These are phyloP conservation scores for Shiraia sp. DNA, from an alignment of 2,329 filamentous ascomycete species.

Conservation along the genomic window DNA sequence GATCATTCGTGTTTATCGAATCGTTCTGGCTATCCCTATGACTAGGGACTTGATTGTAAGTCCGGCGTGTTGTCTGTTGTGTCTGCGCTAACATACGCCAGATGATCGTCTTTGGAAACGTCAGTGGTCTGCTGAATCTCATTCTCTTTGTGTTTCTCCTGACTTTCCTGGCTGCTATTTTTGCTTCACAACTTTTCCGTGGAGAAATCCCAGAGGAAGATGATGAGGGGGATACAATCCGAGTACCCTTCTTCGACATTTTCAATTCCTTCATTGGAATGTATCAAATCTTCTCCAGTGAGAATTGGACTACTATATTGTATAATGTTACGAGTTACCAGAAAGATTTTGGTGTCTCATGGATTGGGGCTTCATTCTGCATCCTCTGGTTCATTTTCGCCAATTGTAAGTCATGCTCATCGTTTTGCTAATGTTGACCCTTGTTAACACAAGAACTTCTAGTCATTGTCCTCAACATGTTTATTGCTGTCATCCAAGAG, in stretches of 20 bases:
- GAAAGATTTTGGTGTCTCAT: conserved; percentile 69
- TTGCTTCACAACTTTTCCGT: conserved; percentile 90
- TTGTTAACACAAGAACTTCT: conserved; percentile 12
- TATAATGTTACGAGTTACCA: conserved; percentile 79
- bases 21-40: conserved; percentile 86
- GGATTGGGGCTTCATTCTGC: conserved; percentile 90
- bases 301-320: conserved; percentile 90
- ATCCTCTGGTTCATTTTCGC: conserved; percentile 95
- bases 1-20: conserved; percentile 86
- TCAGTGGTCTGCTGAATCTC: conserved; percentile 87
- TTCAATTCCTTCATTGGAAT: conserved; percentile 97
- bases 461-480: conserved; percentile 97
- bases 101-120: conserved; percentile 83
- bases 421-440: background rate
- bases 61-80: background rate
- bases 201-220: conserved; percentile 74
- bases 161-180: conserved; percentile 90
- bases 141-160: conserved; percentile 97
- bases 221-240: conserved; percentile 64
- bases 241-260: conserved; percentile 83
- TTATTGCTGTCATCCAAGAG: conserved; percentile 99
- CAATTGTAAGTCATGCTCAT: conserved; percentile 59
- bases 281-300: conserved; percentile 95
- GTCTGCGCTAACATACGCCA: conserved; percentile 27
- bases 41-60: conserved; percentile 80